phyloP scores from a whole-genome alignment of 306 rosid genomes.

The Sindora glabra region DNA sequence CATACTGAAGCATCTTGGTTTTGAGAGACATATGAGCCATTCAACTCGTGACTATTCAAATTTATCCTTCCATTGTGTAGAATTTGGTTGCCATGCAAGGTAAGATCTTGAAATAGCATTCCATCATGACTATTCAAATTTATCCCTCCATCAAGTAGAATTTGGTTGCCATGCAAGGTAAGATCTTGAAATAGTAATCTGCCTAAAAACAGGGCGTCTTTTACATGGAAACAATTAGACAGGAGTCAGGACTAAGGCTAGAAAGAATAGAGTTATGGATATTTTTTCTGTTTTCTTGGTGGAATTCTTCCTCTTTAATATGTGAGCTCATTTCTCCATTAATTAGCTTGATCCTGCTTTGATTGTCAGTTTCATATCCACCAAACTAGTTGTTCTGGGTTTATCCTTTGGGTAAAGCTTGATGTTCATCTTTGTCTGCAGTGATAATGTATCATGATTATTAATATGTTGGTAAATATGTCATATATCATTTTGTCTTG shows the following conservation, averaged over 20 bases:
- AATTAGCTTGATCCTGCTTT: not conserved
- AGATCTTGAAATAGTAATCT: slow-evolving; percentile 2
- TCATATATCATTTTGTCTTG: slow-evolving; percentile 3
- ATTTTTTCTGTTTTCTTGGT: slow-evolving; percentile 10
- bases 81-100: slow-evolving; percentile 60
- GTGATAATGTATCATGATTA: not conserved
- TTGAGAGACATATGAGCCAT: slow-evolving; percentile 17
- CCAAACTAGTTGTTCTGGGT: not conserved
- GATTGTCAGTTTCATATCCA: slow-evolving; percentile 6
- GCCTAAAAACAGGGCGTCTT: not conserved
- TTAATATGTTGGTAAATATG: not conserved
- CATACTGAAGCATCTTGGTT: slow-evolving; percentile 41
- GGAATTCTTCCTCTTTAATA: slow-evolving; percentile 1
- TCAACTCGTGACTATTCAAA: slow-evolving; percentile 35
- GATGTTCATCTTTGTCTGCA: not conserved
- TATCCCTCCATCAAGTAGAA: slow-evolving; percentile 55
- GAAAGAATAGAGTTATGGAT: not conserved
- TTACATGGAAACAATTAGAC: not conserved
- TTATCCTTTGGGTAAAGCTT: slow-evolving; percentile 1
- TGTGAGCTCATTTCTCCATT: slow-evolving; percentile 8
- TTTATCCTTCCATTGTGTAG: slow-evolving; percentile 56
- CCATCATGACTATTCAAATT: slow-evolving; percentile 37
- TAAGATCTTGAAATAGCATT: slow-evolving; percentile 28
- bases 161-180: slow-evolving; percentile 64
- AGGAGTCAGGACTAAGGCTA: not conserved